phyloP scores from a whole-genome alignment of 805 yeast genomes.

The Saccharomycopsis capsularis region DNA sequence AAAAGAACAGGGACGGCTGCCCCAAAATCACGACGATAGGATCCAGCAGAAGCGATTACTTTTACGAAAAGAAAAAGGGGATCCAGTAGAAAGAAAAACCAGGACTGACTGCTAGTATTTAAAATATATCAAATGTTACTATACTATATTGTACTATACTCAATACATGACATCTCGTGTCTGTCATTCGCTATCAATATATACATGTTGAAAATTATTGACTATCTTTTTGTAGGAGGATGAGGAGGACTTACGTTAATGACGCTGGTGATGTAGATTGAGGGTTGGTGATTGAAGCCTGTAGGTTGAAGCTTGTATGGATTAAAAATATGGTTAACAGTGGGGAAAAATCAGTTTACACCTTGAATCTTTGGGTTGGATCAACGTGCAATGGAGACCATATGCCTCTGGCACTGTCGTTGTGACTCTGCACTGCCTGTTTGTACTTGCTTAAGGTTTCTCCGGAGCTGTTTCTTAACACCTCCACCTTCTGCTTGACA shows the following conservation, averaged over 20 bases:
- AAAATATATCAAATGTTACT: neutral
- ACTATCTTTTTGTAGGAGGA: no score
- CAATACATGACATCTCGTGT: neutral
- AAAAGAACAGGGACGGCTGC: slow-evolving; percentile 87
- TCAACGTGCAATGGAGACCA: slow-evolving; percentile 94
- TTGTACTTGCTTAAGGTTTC: slow-evolving; percentile 47
- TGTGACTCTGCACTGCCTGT: slow-evolving; percentile 73
- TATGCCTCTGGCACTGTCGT: slow-evolving; percentile 85
- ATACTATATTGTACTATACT: neutral
- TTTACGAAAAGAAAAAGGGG: slow-evolving; percentile 46
- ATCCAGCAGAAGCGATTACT: slow-evolving; percentile 59
- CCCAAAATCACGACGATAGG: slow-evolving; percentile 81
- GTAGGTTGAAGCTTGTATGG: no score
- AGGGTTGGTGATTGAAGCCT: no score
- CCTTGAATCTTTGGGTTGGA: slow-evolving; percentile 41
- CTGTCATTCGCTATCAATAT: no score
- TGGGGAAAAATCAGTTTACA: slow-evolving; percentile 26
- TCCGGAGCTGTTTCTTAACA: slow-evolving; percentile 67
- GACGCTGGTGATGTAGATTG: no score
- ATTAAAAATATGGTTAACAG: neutral
- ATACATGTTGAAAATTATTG: no score
- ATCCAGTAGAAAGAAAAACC: neutral
- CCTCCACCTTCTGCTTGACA: slow-evolving; percentile 56
- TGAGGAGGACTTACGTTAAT: no score
- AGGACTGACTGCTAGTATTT: neutral